These are phyloP conservation scores for Fragaria vesca DNA, from an alignment of 306 rosid genomes.

Conservation along the genomic window DNA sequence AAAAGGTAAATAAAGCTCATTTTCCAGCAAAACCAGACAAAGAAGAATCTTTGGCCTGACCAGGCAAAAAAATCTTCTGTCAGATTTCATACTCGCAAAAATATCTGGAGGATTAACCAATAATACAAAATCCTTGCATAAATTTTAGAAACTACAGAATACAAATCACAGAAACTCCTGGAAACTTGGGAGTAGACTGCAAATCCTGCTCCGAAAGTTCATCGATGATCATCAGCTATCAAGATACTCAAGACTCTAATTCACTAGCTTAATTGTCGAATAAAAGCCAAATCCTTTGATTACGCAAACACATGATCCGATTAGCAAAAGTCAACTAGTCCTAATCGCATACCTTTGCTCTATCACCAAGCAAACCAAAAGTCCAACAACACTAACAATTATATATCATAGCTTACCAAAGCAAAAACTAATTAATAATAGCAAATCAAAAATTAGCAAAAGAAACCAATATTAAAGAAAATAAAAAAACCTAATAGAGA, in stretches of 20 bases:
- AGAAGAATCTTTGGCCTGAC: background rate
- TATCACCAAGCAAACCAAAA: conserved; percentile 10
- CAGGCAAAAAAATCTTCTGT: background rate
- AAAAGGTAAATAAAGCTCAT: background rate
- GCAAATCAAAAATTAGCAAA: background rate
- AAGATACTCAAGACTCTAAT: background rate
- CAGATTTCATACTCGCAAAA: background rate
- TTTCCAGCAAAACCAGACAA: background rate
- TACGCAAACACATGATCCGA: background rate
- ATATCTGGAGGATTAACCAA: background rate
- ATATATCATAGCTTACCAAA: background rate
- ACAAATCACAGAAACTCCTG: background rate
- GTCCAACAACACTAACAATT: background rate
- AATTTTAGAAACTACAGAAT: background rate
- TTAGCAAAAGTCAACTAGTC: background rate
- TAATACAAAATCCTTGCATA: background rate
- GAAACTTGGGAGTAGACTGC: background rate
- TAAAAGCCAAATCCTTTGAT: background rate
- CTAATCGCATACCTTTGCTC: conserved; percentile 1
- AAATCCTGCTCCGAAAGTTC: background rate
- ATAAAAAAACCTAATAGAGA: background rate
- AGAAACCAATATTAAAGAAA: background rate
- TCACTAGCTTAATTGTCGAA: background rate
- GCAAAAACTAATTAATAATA: background rate
- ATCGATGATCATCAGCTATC: background rate